Conservation (phyloP, 352 stramenopile species). For the Phytophthora fragariaefolia region DNA sequence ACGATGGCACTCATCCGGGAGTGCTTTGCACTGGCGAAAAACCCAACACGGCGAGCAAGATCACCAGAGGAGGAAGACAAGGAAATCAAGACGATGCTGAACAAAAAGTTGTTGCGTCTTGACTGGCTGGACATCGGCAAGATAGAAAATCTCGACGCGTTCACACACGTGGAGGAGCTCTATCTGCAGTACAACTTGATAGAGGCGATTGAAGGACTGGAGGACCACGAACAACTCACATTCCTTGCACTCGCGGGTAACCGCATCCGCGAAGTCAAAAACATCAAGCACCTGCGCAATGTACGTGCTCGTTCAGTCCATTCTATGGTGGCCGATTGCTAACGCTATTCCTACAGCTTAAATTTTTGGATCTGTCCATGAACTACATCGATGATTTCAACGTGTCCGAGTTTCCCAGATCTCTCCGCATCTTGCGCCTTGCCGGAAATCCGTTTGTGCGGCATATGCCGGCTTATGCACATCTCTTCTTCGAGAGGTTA, state of each 20-base stretch:
- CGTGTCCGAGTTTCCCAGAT: conserved; percentile 59
- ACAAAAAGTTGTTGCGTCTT: conserved; percentile 64
- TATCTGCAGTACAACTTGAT: conserved; percentile 85
- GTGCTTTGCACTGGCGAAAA: conserved; percentile 23
- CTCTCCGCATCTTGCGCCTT: conserved; percentile 60
- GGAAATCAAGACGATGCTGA: conserved; percentile 54
- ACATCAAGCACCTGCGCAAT: conserved; percentile 59
- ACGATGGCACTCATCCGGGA: conserved; percentile 79
- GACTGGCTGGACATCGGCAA: conserved; percentile 76
- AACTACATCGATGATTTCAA: conserved; percentile 79
- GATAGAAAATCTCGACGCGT: conserved; percentile 82
- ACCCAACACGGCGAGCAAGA: conserved; percentile 11
- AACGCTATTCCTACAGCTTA: conserved; percentile 47
- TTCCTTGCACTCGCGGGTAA: conserved; percentile 77
- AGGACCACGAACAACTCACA: conserved; percentile 58
- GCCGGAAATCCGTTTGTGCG: conserved; percentile 64
- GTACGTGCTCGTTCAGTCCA: conserved; percentile 33
- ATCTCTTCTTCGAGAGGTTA: conserved; percentile 67
- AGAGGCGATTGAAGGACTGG: conserved; percentile 64
- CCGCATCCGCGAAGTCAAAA: conserved; percentile 66
- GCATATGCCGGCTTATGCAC: conserved; percentile 62
- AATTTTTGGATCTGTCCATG: conserved; percentile 80
- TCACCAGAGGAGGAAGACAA: conserved; percentile 26
- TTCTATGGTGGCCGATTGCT: conserved; percentile 1
- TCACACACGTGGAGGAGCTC: conserved; percentile 75